These are phyloP conservation scores for Meredithiella fracta DNA, from an alignment of 2,329 filamentous ascomycete species.

Conservation along the genomic window DNA sequence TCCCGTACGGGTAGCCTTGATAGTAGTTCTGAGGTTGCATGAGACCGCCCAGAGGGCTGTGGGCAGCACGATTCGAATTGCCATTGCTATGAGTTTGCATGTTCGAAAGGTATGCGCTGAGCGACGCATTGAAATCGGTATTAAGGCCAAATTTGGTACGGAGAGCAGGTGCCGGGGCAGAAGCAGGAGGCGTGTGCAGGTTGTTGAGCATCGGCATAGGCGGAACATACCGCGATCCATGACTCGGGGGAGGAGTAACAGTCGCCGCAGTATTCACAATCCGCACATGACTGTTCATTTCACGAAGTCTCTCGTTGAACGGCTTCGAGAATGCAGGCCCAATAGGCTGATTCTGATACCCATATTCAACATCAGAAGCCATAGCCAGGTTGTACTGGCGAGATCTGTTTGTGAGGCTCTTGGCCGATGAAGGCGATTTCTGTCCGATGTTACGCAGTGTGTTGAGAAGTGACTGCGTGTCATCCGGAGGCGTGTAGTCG, in stretches of 20 bases:
- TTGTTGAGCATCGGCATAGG: slow-evolving; percentile 6
- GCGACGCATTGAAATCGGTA: not conserved
- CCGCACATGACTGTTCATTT: slow-evolving; percentile 5
- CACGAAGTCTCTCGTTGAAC: slow-evolving; percentile 8
- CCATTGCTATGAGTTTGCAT: slow-evolving; percentile 1
- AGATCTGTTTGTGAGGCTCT: slow-evolving; percentile 2
- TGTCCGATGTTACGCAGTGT: slow-evolving; percentile 9
- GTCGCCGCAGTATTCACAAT: not conserved
- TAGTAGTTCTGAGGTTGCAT: not conserved
- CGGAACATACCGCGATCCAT: not conserved
- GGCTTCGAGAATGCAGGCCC: slow-evolving; percentile 9
- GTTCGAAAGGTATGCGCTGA: slow-evolving; percentile 33
- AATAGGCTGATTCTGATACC: slow-evolving; percentile 3
- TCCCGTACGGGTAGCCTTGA: not conserved
- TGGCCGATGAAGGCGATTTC: slow-evolving; percentile 12
- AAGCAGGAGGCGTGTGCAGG: slow-evolving; percentile 13
- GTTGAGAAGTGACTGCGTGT: slow-evolving; percentile 5
- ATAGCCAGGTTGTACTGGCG: slow-evolving; percentile 12
- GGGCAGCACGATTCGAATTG: not conserved
- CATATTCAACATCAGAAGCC: slow-evolving; percentile 9
- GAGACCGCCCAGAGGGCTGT: not conserved
- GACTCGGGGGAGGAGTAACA: slow-evolving; percentile 8
- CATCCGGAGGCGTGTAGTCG: slow-evolving; percentile 7
- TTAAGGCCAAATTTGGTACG: not conserved
- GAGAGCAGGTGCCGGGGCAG: slow-evolving; percentile 31